A percentile compares a stretch with the other conserved stretches of the same genome.
Evolutionary conservation across 441 rosid genomes (phyloP).

Genomic region (Populus tomentosa): DNA sequence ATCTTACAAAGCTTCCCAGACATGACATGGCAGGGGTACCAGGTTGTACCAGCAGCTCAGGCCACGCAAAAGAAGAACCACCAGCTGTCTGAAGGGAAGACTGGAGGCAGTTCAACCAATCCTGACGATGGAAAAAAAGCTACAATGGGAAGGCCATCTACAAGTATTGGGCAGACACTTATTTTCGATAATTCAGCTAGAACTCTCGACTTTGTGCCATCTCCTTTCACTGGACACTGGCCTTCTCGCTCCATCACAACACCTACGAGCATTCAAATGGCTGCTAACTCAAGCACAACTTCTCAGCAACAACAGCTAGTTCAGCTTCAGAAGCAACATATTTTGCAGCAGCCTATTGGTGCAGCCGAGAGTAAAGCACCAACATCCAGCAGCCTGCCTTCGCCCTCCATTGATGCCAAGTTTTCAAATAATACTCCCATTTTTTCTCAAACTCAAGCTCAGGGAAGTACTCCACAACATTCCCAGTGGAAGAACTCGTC

Average conservation of each 20-base stretch:
- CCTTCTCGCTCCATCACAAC: slow-evolving; percentile 28
- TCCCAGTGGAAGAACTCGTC: slow-evolving; percentile 65
- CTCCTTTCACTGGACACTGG: slow-evolving; percentile 36
- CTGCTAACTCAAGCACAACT: slow-evolving; percentile 24
- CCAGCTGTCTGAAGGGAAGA: slow-evolving; percentile 51
- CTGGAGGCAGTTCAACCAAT: slow-evolving; percentile 28
- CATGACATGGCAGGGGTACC: slow-evolving; percentile 50
- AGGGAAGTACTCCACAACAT: slow-evolving; percentile 49
- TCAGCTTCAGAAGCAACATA: slow-evolving; percentile 37
- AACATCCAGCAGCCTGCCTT: slow-evolving; percentile 32
- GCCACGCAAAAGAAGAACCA: slow-evolving; percentile 62
- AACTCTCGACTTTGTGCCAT: slow-evolving; percentile 38
- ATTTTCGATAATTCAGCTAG: slow-evolving; percentile 48
- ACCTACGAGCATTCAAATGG: slow-evolving; percentile 33
- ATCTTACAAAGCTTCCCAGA: slow-evolving; percentile 62
- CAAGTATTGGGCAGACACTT: slow-evolving; percentile 36
- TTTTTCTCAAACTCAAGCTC: slow-evolving; percentile 56
- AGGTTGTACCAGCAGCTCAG: slow-evolving; percentile 39
- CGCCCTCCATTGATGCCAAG: slow-evolving; percentile 37
- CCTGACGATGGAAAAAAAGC: slow-evolving; percentile 56
- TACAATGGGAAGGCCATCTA: slow-evolving; percentile 38
- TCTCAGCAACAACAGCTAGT: slow-evolving; percentile 32
- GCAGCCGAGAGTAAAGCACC: slow-evolving; percentile 51
- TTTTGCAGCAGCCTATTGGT: slow-evolving; percentile 37
- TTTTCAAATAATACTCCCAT: slow-evolving; percentile 39